These are phyloP conservation scores for Starmera dryadoides DNA, from an alignment of 805 yeast species.

Conservation along the genomic window DNA sequence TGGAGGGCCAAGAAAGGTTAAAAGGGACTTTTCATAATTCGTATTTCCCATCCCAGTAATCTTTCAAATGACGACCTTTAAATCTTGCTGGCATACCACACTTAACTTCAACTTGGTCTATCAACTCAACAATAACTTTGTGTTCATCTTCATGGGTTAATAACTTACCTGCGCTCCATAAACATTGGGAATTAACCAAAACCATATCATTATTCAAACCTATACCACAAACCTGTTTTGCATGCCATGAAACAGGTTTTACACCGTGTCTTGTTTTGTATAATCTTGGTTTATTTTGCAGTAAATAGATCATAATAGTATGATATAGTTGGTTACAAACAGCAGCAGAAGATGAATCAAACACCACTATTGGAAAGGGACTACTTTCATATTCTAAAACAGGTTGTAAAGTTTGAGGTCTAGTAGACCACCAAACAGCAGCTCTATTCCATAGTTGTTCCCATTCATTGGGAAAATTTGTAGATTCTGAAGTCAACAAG, in stretches of 20 bases:
- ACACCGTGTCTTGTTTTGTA: conserved; percentile 15
- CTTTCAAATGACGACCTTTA: conserved; percentile 14
- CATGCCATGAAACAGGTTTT: conserved; percentile 14
- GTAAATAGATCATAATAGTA: conserved; percentile 24
- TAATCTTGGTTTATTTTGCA: conserved; percentile 29
- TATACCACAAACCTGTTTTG: conserved; percentile 13
- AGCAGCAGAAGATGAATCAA: conserved; percentile 21
- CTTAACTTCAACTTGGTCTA: conserved; percentile 11
- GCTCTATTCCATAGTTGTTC: conserved; percentile 29
- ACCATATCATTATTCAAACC: conserved; percentile 3
- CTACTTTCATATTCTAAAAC: conserved; percentile 20
- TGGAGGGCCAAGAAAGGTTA: neutral
- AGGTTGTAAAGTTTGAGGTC: conserved; percentile 24
- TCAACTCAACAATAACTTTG: conserved; percentile 15
- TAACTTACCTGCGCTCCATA: conserved; percentile 15
- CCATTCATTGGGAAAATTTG: conserved; percentile 28
- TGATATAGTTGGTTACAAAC: conserved; percentile 27
- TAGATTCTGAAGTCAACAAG: neutral
- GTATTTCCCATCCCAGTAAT: conserved; percentile 18
- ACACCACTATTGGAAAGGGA: conserved; percentile 29
- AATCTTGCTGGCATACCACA: conserved; percentile 17
- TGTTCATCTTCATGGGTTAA: conserved; percentile 20
- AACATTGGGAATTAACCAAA: conserved; percentile 8
- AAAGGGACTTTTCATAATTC: neutral
- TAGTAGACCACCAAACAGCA: conserved; percentile 25